Percentiles rank a stretch among this genome's conserved stretches.
Evolutionary conservation across 148 eudicot genomes (phyloP).

Genomic region (Spergularia marina): DNA sequence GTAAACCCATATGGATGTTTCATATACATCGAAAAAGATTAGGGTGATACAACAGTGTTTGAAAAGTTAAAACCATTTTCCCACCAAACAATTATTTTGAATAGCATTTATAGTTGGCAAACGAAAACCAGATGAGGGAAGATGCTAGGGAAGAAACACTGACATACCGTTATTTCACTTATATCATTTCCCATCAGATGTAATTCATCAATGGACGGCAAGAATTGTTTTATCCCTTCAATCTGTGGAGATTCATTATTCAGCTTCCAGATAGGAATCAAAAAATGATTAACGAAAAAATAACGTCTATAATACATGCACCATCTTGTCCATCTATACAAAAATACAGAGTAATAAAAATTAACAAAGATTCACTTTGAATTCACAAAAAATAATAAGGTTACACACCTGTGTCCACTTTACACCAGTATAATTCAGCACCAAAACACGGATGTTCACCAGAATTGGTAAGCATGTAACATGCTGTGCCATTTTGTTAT

Average conservation of each 20-base stretch:
- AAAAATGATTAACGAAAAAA: conserved; percentile 3
- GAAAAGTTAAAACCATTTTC: neutral
- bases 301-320: neutral
- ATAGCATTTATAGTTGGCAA: neutral
- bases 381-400: neutral
- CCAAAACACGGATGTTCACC: conserved; percentile 62
- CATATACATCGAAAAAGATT: neutral
- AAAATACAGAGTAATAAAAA: neutral
- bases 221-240: conserved; percentile 56
- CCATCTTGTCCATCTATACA: neutral
- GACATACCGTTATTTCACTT: conserved; percentile 55
- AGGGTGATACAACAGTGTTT: neutral
- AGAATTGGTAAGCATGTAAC: conserved; percentile 43
- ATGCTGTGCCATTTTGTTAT: conserved; percentile 57
- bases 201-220: conserved; percentile 72
- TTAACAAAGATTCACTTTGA: neutral
- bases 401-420: conserved; percentile 72
- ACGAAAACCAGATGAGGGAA: neutral
- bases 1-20: neutral
- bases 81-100: neutral
- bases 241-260: conserved; percentile 43
- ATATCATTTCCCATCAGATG: conserved; percentile 84
- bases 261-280: conserved; percentile 3
- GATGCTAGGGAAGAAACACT: neutral
- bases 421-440: conserved; percentile 72